Evolutionary conservation across 164 flowering plant genomes (phyloP).

Genomic region (Saururus chinensis): DNA sequence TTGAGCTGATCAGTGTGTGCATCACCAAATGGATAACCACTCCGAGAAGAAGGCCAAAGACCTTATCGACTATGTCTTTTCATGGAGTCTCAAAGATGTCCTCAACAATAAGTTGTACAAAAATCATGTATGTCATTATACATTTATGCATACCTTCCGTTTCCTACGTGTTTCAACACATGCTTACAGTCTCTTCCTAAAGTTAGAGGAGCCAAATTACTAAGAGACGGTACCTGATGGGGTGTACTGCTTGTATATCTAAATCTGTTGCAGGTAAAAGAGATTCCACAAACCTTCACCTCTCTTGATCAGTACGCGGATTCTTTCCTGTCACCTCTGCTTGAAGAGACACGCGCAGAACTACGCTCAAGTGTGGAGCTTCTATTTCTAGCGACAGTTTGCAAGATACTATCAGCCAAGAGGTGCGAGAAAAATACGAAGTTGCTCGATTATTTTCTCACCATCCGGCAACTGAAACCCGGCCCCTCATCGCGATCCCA

Average conservation of each 20-base stretch:
- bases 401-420: constrained; percentile 21
- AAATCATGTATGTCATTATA: constrained; percentile 2
- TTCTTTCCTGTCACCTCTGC: constrained; percentile 37
- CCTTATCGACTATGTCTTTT: constrained; percentile 2
- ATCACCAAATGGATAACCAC: no score
- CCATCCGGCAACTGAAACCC: not conserved
- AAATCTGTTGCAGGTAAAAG: constrained; percentile 26
- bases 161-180: no score
- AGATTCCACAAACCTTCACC: constrained; percentile 40
- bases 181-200: no score
- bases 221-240: not conserved
- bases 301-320: constrained; percentile 36
- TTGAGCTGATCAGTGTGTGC: no score
- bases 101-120: constrained; percentile 11
- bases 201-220: no score
- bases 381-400: constrained; percentile 35
- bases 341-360: constrained; percentile 50
- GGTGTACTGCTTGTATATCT: not conserved
- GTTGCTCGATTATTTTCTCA: not conserved
- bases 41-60: no score
- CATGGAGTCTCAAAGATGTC: constrained; percentile 15
- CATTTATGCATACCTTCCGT: no score
- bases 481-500: not conserved
- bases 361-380: constrained; percentile 37
- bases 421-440: constrained; percentile 5